phyloP scores from a whole-genome alignment of 176 grass and related monocot genomes.

The Ampelocalamus luodianensis region DNA sequence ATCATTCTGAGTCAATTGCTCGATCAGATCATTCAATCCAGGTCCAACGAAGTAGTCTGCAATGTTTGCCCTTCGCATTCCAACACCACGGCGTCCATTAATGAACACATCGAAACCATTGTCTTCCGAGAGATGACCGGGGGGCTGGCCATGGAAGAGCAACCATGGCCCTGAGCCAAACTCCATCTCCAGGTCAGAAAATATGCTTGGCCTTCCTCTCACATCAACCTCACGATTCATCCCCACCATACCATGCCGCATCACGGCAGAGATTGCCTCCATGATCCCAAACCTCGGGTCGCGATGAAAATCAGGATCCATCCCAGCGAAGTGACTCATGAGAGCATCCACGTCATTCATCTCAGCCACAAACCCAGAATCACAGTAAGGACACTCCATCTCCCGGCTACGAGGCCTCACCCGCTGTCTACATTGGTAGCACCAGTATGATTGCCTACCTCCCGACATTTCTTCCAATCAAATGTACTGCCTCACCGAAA shows the following conservation, averaged over 20 bases:
- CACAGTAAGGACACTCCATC: slow-evolving; percentile 84
- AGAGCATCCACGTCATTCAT: slow-evolving; percentile 63
- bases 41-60: slow-evolving; percentile 88
- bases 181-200: slow-evolving; percentile 80
- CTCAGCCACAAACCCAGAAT: slow-evolving; percentile 79
- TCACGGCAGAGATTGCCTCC: slow-evolving; percentile 77
- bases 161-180: slow-evolving; percentile 76
- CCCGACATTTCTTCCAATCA: slow-evolving; percentile 58
- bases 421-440: slow-evolving; percentile 77
- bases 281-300: slow-evolving; percentile 71
- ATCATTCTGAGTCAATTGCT: slow-evolving; percentile 77
- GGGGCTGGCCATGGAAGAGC: slow-evolving; percentile 76
- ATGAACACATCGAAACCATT: slow-evolving; percentile 56
- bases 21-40: slow-evolving; percentile 83
- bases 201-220: slow-evolving; percentile 55
- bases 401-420: slow-evolving; percentile 60
- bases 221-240: slow-evolving; percentile 62
- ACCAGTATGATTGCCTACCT: slow-evolving; percentile 72
- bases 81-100: slow-evolving; percentile 64
- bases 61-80: slow-evolving; percentile 63
- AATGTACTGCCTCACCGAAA: background rate
- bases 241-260: slow-evolving; percentile 73
- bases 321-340: slow-evolving; percentile 63
- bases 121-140: slow-evolving; percentile 61
- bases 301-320: slow-evolving; percentile 67